Evolutionary conservation across 2,329 filamentous ascomycete species (phyloP).

Genomic region (Fusarium sp.): DNA sequence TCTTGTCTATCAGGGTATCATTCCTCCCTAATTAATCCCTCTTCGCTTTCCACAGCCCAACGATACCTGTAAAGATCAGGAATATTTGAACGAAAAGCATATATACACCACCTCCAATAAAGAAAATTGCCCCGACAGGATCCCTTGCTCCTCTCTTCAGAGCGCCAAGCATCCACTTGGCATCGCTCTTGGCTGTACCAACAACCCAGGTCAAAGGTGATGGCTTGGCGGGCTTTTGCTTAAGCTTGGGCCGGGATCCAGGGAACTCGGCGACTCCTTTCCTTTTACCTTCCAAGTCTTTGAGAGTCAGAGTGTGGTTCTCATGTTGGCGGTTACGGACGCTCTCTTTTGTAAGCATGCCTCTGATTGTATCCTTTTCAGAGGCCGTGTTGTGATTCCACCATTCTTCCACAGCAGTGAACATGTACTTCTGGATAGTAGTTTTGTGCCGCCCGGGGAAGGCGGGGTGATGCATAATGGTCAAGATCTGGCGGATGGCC

Average conservation of each 20-base stretch:
- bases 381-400: slow-evolving; percentile 62
- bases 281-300: slow-evolving; percentile 42
- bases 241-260: slow-evolving; percentile 44
- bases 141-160: slow-evolving; percentile 34
- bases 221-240: slow-evolving; percentile 36
- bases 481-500: slow-evolving; percentile 79
- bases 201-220: slow-evolving; percentile 44
- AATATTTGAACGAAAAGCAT: slow-evolving; percentile 21
- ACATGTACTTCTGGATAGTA: slow-evolving; percentile 87
- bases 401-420: slow-evolving; percentile 81
- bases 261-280: slow-evolving; percentile 46
- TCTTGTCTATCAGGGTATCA: slow-evolving; percentile 5
- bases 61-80: slow-evolving; percentile 11
- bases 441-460: slow-evolving; percentile 73
- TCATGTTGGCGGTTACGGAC: slow-evolving; percentile 46
- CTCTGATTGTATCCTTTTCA: slow-evolving; percentile 40
- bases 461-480: slow-evolving; percentile 87
- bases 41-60: slow-evolving; percentile 6
- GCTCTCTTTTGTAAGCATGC: slow-evolving; percentile 47
- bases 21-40: slow-evolving; percentile 1
- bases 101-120: slow-evolving; percentile 26
- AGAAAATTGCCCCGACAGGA: slow-evolving; percentile 25
- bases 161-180: slow-evolving; percentile 35
- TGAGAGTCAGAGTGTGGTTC: slow-evolving; percentile 46
- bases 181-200: slow-evolving; percentile 34